Evolutionary conservation across 768 basidiomycete species (phyloP), one percentile per base, ranked within the genome.

Genomic region (Suillus subaureus): DNA sequence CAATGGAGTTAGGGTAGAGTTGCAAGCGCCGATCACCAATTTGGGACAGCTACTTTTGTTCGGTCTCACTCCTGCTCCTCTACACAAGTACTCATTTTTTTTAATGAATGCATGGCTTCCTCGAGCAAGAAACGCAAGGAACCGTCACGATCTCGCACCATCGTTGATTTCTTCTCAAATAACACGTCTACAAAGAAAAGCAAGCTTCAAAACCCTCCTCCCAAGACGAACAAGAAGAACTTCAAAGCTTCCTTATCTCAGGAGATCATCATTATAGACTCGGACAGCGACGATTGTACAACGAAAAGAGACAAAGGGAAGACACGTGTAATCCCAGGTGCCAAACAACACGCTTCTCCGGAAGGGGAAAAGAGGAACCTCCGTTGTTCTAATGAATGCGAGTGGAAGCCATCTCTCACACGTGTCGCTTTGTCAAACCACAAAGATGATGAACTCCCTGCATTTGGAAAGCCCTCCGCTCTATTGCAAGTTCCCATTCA

Each of bases 261-360:
- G 67, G 84, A 89, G 68, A 71, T 88, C 67, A 89, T 89, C 56
- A 75, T 89, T 64, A 84, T 90, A 63, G 88, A 89, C 71, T 88
- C 88, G 23, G 88, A 89, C 69, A 83, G 83, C 61, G 87, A 89
- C 33, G 73, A 74, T 4, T 70, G 39, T 11, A 39, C 39, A 37
- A 64, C 40, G 18, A 51, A 26, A n/a, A 57, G 23, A 61, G 47
- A 49, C n/a, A 61, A 57, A 21, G 49, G 49, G 43, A 51, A 58
- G 33, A 9, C 39, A 45, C 37, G n/a, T 18, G 37, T 7, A 57
- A 57, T 39, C 9, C 1, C 37, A 57, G 8, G 23, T 26, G 23
- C 16, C 9, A 26, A 37, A 39, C 37, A 57, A 26, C 23, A 15
- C 9, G 4, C 16, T 57, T 18, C 39, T 11, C 11, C 40, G 26